Conservation (phyloP, 1,284 basidiomycete genomes). For the Microbotryum saponariae region DNA sequence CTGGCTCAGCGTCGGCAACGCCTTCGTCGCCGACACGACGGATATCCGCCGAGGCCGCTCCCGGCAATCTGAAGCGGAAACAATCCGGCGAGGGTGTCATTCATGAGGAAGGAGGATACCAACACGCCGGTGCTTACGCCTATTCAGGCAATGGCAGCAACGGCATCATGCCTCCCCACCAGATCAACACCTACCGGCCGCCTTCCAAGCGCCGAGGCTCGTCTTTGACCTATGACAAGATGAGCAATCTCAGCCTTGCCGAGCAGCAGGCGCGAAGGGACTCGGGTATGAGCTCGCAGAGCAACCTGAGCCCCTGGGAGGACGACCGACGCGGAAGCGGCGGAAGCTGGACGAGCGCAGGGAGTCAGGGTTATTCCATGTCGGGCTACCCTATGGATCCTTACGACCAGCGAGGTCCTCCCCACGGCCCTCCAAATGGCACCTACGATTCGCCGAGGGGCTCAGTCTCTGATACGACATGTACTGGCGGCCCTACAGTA, state of each 20-base stretch:
- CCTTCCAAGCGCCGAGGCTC: conserved; percentile 20
- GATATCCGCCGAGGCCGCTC: background rate
- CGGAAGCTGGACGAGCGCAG: conserved; percentile 15
- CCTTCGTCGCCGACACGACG: background rate
- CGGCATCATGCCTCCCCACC: background rate
- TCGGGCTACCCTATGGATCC: background rate
- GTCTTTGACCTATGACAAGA: conserved; percentile 21
- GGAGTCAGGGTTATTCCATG: conserved; percentile 6
- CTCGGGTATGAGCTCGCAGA: conserved; percentile 7
- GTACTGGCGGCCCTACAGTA: conserved; percentile 1
- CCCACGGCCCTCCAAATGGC: background rate
- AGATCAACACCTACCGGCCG: background rate
- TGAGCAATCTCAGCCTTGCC: conserved; percentile 8
- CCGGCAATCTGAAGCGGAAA: conserved; percentile 20
- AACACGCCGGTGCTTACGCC: conserved; percentile 1
- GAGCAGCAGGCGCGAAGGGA: conserved; percentile 15
- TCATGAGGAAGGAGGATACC: background rate
- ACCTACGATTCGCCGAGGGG: conserved; percentile 11
- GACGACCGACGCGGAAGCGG: conserved; percentile 21
- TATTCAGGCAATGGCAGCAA: background rate
- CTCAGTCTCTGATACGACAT: conserved; percentile 13
- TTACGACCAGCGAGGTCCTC: background rate
- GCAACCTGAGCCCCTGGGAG: conserved; percentile 17
- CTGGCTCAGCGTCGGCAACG: too few relatives aligned
- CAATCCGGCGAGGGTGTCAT: conserved; percentile 11